A percentile compares a stretch with the other conserved stretches of the same genome.
phyloP scores from a whole-genome alignment of 108 stramenopile genomes.

The Stephanodiscus triporus region DNA sequence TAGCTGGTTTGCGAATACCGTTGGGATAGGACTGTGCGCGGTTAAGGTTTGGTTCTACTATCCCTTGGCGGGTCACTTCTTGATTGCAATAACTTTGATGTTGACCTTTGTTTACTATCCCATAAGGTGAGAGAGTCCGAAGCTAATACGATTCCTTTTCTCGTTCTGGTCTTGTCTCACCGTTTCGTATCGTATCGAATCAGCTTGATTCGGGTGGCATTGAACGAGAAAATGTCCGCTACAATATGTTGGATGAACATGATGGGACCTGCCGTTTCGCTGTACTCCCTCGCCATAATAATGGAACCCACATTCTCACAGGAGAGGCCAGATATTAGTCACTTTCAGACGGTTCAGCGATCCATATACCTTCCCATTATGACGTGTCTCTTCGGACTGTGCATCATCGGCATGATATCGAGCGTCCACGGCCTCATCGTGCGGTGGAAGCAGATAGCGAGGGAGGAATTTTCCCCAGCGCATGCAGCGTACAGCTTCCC shows the following conservation, averaged over 20 bases:
- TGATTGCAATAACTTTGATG: slow-evolving; percentile 78
- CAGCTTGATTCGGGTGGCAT: slow-evolving; percentile 61
- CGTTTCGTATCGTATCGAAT: not conserved
- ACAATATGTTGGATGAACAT: slow-evolving; percentile 83
- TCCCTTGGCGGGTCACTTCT: slow-evolving; percentile 68
- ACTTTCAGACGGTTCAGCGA: slow-evolving; percentile 71
- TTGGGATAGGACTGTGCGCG: slow-evolving; percentile 73
- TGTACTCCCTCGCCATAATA: slow-evolving; percentile 77
- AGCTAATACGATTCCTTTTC: not conserved
- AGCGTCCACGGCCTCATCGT: slow-evolving; percentile 63
- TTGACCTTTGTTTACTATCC: slow-evolving; percentile 40
- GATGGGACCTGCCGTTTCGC: slow-evolving; percentile 68
- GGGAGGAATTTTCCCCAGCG: slow-evolving; percentile 75
- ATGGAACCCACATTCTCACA: slow-evolving; percentile 79
- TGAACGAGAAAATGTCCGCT: slow-evolving; percentile 76
- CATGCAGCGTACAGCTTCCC: slow-evolving; percentile 85
- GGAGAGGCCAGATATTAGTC: slow-evolving; percentile 75
- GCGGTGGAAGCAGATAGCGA: slow-evolving; percentile 62
- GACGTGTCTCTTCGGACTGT: slow-evolving; percentile 66
- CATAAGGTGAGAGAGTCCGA: slow-evolving; percentile 20
- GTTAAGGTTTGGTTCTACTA: slow-evolving; percentile 78
- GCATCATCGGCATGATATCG: slow-evolving; percentile 67
- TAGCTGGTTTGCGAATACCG: slow-evolving; percentile 83
- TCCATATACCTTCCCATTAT: slow-evolving; percentile 75
- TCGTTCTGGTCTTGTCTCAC: not conserved